A percentile compares a stretch with the other conserved stretches of the same genome.
These are phyloP conservation scores for Anacardium occidentale DNA, from an alignment of 345 rosid species.

Conservation along the genomic window DNA sequence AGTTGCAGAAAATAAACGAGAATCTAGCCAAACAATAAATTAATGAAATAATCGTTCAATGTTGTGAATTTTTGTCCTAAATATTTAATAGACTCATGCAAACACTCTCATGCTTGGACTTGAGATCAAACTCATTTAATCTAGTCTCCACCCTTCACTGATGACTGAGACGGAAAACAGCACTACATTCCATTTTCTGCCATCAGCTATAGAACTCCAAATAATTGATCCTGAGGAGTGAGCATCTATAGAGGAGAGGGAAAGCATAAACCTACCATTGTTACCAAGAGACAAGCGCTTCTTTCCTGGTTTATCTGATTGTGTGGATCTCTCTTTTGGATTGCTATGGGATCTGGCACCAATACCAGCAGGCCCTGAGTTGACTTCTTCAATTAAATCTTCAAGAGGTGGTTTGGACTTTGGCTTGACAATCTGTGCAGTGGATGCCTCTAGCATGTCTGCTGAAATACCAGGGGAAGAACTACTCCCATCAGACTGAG, in stretches of 20 bases:
- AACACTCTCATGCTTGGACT: not conserved
- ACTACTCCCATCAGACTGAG: conserved; percentile 62
- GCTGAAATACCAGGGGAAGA: conserved; percentile 64
- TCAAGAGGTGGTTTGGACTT: conserved; percentile 56
- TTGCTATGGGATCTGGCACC: conserved; percentile 78
- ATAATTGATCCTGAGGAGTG: not conserved
- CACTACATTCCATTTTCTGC: not conserved
- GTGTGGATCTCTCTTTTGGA: conserved; percentile 73
- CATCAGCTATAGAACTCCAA: not conserved
- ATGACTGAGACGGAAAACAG: not conserved
- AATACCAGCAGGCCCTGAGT: conserved; percentile 45
- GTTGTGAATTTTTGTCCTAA: not conserved
- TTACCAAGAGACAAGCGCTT: conserved; percentile 76
- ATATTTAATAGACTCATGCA: not conserved
- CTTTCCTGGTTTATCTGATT: conserved; percentile 49
- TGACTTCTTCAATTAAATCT: conserved; percentile 49
- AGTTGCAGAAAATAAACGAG: not conserved
- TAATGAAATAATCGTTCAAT: not conserved
- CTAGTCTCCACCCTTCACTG: not conserved
- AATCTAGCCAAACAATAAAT: not conserved
- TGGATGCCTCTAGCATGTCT: conserved; percentile 46
- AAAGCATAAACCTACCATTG: conserved; percentile 46
- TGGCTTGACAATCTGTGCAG: conserved; percentile 36
- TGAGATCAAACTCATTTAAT: not conserved
- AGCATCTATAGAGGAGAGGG: not conserved